Base-by-base conservation (phyloP, 768 basidiomycete genomes). In the Galerina sulciceps region DNA sequence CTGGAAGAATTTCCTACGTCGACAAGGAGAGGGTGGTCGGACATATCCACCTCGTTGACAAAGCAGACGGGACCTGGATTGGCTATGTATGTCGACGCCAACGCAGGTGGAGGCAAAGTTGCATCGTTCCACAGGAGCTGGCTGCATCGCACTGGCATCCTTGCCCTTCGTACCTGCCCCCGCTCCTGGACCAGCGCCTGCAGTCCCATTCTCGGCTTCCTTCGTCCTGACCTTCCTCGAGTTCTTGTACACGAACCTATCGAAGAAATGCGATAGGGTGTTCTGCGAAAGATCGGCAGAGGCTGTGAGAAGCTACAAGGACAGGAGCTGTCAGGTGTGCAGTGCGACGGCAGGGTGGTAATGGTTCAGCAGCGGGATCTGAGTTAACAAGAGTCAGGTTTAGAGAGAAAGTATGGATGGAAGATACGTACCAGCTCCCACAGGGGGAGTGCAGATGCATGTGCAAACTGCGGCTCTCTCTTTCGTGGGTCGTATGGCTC, bases 221-320 rank as follows among this genome's bases (percentile, higher is more conserved):
- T 66, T 71, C 22, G 70, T n/a, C n/a, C n/a, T n/a, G n/a, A n/a
- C 65, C 65, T 89, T 88, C 77, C 98, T 99, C 1, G 95, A 88
- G 71, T 99, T 98, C 73, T 95, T 93, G 79, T 94, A 98, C 42
- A 98, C 93, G 76, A 99, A 98, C 2, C 96, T 86, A 70, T 99
- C 97, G 40, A 99, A 84, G 85, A 99, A 98, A 67, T 95, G 93
- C 0, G 92, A 89, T 20, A 98, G 85, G 0, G 95, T 96, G 76
- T 97, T 95, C 56, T 94, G 87, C 10, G 92, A 88, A 46, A 99
- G 89, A 68, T 99, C 96, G 0, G 93, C 83, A 9, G 85, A 89
- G 10, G 91, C 89, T 0, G 93, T 93, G 10, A 98, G 76, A 0
- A 90, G 88, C 47, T 88, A 80, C 8, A 81, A 83, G 1, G 78